A percentile compares a stretch with the other conserved stretches of the same genome.
These are phyloP conservation scores for Prorocentrum cordatum DNA, from an alignment of 169 alveolate genomes.

Conservation along the genomic window DNA sequence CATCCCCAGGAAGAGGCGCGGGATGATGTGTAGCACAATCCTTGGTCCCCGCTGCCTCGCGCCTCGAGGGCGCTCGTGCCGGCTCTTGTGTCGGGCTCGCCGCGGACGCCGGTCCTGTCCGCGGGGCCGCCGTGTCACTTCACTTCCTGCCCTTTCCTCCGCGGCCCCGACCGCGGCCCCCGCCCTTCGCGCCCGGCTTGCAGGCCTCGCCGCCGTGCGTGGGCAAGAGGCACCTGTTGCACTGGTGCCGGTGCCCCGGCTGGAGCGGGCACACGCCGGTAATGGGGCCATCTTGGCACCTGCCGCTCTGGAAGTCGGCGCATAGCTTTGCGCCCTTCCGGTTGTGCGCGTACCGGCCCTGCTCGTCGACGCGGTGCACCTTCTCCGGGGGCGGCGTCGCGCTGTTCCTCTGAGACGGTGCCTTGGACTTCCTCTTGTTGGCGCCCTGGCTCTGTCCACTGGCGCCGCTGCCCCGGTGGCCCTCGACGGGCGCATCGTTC, in stretches of 20 bases:
- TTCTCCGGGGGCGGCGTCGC: too few species aligned
- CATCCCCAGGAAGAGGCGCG: too few species aligned
- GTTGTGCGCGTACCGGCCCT: neutral
- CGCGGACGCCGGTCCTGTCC: too few species aligned
- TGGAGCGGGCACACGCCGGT: neutral
- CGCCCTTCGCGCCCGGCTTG: neutral
- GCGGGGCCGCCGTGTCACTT: too few species aligned
- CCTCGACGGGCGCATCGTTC: too few species aligned
- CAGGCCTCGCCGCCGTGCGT: neutral
- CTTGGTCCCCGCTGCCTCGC: neutral
- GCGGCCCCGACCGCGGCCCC: neutral
- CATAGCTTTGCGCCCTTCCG: neutral
- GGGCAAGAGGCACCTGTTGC: too few species aligned
- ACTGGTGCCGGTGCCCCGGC: neutral
- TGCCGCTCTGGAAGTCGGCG: neutral
- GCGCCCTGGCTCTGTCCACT: neutral
- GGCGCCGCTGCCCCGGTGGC: too few species aligned
- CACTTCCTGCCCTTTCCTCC: too few species aligned
- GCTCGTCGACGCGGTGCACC: neutral
- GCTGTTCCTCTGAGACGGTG: too few species aligned
- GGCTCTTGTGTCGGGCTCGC: neutral
- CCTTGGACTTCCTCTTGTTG: too few species aligned
- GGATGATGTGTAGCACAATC: too few species aligned
- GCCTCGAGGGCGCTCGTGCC: neutral
- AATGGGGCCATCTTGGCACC: neutral